Conservation (phyloP, 495 filamentous ascomycete genomes). For the Gamarada debralockiae region DNA sequence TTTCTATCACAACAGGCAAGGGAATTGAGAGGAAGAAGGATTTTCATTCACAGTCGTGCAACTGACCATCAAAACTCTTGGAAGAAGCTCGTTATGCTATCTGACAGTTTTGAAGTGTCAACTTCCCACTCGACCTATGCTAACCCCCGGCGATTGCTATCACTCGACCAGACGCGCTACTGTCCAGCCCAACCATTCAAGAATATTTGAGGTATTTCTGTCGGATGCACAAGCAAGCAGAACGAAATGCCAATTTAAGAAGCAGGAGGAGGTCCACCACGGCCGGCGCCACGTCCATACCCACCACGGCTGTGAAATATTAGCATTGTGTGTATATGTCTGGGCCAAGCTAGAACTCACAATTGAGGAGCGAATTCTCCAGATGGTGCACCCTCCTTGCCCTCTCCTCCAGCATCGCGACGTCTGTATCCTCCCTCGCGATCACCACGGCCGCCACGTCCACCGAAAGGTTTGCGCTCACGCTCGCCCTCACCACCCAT, state of each 20-base stretch:
- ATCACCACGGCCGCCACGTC: conserved; percentile 57
- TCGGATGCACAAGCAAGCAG: conserved; percentile 31
- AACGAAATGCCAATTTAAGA: conserved; percentile 44
- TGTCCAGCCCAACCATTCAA: conserved; percentile 40
- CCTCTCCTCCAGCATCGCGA: conserved; percentile 78
- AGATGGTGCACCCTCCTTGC: conserved; percentile 93
- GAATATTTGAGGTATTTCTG: conserved; percentile 45
- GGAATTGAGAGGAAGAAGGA: neutral
- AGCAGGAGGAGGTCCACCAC: conserved; percentile 77
- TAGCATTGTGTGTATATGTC: conserved; percentile 8
- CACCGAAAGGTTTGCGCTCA: conserved; percentile 65
- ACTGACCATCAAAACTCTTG: conserved; percentile 18
- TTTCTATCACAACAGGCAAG: neutral
- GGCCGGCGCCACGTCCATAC: conserved; percentile 87
- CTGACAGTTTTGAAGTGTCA: conserved; percentile 37
- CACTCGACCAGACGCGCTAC: conserved; percentile 45
- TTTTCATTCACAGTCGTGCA: conserved; percentile 6
- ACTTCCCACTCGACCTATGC: conserved; percentile 37
- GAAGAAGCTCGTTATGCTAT: conserved; percentile 30
- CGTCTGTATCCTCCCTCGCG: conserved; percentile 87
- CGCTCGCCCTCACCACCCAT: conserved; percentile 74
- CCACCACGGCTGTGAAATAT: conserved; percentile 67
- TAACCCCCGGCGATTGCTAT: conserved; percentile 42
- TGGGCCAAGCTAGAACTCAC: conserved; percentile 39
- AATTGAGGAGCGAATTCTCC: conserved; percentile 94